Evolutionary conservation across 2,329 filamentous ascomycete genomes (phyloP), one percentile per base, ranked within the genome.

Genomic region (Colletotrichum filicis): DNA sequence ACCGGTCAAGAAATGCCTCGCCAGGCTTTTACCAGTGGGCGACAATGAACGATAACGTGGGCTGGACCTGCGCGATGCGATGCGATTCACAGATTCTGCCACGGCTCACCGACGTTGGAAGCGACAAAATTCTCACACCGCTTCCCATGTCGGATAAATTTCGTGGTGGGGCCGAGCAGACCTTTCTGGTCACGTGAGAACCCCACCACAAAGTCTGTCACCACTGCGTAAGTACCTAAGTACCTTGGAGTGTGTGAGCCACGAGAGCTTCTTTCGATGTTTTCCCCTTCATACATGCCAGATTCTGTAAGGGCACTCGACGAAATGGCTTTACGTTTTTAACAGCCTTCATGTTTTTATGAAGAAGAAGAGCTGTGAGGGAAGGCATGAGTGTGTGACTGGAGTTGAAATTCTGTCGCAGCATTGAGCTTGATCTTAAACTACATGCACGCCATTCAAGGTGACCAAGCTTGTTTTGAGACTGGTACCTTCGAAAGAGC

Each of bases 111-210:
- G 82, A 83, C 75, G 62, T 57, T 65, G 62, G 35, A 53, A 65
- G 12, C 28, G 62, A 65, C 62, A 82, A 83, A 83, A 82, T 82
- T 83, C 78, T 82, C 78, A 81, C 81, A 83, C 81, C 81, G 81
- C 81, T 80, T 71, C 68, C 61, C 71, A 58, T 71, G 46, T 71
- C 71, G 61, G 71, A 73, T 66, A 57, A 73, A 73, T 56, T 57
- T 42, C 4, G 9, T 24, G 19, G 66, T 66, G 60, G 66, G 56
- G 49, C 30, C 5, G 52, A 57, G 52, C 62, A 65, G 52, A 46
- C 46, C 32, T 53, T 32, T 6, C 9, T 4, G 26, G 12, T 71
- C 71, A 73, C 67, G 71, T 73, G 71, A 57, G 1, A 1, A 3
- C 1, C 26, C 35, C 32, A 52, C 52, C 32, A 35, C 32, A 35